phyloP scores from a whole-genome alignment of 352 stramenopile species.

The Stramenopiles sp. region DNA sequence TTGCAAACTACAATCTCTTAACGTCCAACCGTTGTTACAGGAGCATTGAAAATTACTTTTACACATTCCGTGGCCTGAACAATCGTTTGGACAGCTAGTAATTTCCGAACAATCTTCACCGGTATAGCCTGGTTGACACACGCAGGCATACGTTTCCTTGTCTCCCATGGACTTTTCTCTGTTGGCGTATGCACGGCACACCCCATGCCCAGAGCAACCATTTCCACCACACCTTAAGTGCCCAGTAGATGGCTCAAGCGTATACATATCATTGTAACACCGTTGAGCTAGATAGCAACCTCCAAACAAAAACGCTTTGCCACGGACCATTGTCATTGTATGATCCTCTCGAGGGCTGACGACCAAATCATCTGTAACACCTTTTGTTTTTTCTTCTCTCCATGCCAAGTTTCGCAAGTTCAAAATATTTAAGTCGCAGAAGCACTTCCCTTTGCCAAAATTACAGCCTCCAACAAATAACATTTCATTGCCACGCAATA shows the following conservation, averaged over 20 bases:
- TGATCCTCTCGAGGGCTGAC: not conserved
- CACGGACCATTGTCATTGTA: not conserved
- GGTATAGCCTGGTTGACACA: not conserved
- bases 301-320: not conserved
- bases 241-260: not conserved
- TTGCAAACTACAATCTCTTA: not conserved
- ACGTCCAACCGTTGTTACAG: not conserved
- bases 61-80: not conserved
- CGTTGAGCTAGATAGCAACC: not conserved
- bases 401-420: not conserved
- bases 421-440: not conserved
- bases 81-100: conserved; percentile 1
- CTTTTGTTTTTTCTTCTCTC: conserved; percentile 5
- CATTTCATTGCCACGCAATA: not conserved
- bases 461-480: not conserved
- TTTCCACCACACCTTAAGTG: not conserved
- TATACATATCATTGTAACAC: not conserved
- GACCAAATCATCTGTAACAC: not conserved
- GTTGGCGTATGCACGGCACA: not conserved
- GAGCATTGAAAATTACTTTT: not conserved
- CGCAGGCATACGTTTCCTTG: not conserved
- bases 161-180: not conserved
- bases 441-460: conserved; percentile 10
- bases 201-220: not conserved
- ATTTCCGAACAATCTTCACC: conserved; percentile 7